These are phyloP conservation scores for Silene vulgaris DNA, from an alignment of 179 eudicot species.

Conservation along the genomic window DNA sequence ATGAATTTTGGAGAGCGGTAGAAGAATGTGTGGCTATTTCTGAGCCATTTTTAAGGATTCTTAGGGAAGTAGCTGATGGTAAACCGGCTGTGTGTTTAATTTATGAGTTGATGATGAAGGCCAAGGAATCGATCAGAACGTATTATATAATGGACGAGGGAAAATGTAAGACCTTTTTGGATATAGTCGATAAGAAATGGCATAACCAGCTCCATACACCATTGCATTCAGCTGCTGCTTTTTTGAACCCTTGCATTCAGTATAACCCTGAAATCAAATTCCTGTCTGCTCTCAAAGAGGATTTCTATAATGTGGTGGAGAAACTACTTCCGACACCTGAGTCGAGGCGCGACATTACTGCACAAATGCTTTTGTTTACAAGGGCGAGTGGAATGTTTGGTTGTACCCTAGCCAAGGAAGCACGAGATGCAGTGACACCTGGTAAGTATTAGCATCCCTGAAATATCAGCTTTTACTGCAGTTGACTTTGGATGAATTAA, in stretches of 20 bases:
- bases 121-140: constrained; percentile 87
- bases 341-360: constrained; percentile 71
- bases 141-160: constrained; percentile 96
- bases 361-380: constrained; percentile 67
- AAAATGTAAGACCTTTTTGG: constrained; percentile 76
- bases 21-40: constrained; percentile 90
- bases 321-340: constrained; percentile 89
- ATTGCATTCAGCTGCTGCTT: constrained; percentile 89
- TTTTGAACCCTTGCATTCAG: constrained; percentile 89
- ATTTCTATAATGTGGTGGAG: constrained; percentile 71
- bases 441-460: constrained; percentile 42
- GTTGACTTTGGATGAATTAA: neutral
- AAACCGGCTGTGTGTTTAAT: constrained; percentile 75
- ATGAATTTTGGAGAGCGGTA: constrained; percentile 78
- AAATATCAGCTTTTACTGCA: neutral
- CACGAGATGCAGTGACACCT: constrained; percentile 73
- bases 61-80: constrained; percentile 83
- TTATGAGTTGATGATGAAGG: constrained; percentile 87
- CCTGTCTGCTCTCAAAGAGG: constrained; percentile 73
- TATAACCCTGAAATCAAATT: constrained; percentile 90
- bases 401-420: constrained; percentile 94
- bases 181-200: constrained; percentile 86
- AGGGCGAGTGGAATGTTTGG: constrained; percentile 91
- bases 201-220: constrained; percentile 79
- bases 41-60: constrained; percentile 80